phyloP scores from a whole-genome alignment of 2,329 filamentous ascomycete species.

The Penicillium sp. region DNA sequence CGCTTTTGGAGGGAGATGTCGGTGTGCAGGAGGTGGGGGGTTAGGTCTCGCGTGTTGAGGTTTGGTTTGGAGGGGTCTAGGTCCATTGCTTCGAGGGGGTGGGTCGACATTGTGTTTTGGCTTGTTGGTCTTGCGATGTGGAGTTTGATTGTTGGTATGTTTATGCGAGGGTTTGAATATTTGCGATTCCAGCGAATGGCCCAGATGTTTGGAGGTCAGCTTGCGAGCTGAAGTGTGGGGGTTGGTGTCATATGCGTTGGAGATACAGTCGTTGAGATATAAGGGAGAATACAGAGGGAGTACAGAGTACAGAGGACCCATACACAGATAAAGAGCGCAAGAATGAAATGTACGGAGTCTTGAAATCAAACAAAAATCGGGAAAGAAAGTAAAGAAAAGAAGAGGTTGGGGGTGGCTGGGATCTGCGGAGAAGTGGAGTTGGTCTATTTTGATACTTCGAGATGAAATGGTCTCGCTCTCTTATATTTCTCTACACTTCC shows the following conservation, averaged over 20 bases:
- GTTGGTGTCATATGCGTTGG: not conserved
- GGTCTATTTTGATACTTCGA: not conserved
- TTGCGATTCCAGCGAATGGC: not conserved
- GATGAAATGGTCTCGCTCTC: not conserved
- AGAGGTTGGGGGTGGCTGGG: conserved; percentile 11
- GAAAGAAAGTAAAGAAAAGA: not conserved
- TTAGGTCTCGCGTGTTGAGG: not conserved
- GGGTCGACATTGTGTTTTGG: not conserved
- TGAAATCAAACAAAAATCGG: not conserved
- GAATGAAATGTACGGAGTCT: not conserved
- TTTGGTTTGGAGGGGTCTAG: conserved; percentile 1
- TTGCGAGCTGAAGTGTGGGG: not conserved
- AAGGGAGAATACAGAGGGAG: not conserved
- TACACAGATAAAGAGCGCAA: not conserved
- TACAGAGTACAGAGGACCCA: too few relatives aligned
- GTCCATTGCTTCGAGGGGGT: not conserved
- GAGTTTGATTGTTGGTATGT: not conserved
- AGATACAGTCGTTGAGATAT: not conserved
- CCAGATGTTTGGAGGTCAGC: not conserved
- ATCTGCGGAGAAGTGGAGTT: conserved; percentile 9
- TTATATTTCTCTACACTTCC: not conserved
- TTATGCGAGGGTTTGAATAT: not conserved
- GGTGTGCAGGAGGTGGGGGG: conserved; percentile 8
- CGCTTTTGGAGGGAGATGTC: conserved; percentile 20
- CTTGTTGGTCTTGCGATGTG: not conserved